Evolutionary conservation across 2,329 filamentous ascomycete genomes (phyloP).

Genomic region (Colletotrichum shisoi): DNA sequence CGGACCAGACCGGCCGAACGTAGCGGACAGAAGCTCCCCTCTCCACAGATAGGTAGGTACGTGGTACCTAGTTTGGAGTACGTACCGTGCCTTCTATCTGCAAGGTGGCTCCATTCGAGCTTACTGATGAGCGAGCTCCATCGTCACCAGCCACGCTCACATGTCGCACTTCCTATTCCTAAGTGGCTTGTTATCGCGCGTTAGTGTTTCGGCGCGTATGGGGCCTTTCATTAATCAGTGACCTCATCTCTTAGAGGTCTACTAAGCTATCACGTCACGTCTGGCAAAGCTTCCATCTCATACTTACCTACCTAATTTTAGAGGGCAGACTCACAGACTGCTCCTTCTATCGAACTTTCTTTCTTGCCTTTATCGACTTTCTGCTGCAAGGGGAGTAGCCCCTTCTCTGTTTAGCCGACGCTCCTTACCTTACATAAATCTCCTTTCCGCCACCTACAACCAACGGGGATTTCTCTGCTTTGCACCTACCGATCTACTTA

Average conservation of each 20-base stretch:
- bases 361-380: neutral
- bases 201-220: slow-evolving; percentile 34
- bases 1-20: slow-evolving; percentile 18
- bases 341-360: slow-evolving; percentile 18
- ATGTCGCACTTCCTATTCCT: neutral
- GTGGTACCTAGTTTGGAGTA: neutral
- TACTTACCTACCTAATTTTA: neutral
- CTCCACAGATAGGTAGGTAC: too few species aligned
- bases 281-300: slow-evolving; percentile 26
- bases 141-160: slow-evolving; percentile 22
- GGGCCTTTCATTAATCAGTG: slow-evolving; percentile 35
- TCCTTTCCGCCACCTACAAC: neutral
- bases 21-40: slow-evolving; percentile 1
- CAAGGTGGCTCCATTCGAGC: slow-evolving; percentile 8
- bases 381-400: slow-evolving; percentile 10
- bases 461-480: slow-evolving; percentile 43
- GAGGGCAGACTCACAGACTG: slow-evolving; percentile 19
- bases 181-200: slow-evolving; percentile 32
- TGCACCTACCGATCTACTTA: slow-evolving; percentile 13
- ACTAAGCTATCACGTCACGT: slow-evolving; percentile 31
- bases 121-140: slow-evolving; percentile 7
- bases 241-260: slow-evolving; percentile 33
- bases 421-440: neutral
- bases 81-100: neutral
- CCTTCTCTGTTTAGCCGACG: neutral